Percentiles rank a stretch among this genome's conserved stretches.
Evolutionary conservation across 768 basidiomycete genomes (phyloP).

Genomic region (Lentinula sp.): DNA sequence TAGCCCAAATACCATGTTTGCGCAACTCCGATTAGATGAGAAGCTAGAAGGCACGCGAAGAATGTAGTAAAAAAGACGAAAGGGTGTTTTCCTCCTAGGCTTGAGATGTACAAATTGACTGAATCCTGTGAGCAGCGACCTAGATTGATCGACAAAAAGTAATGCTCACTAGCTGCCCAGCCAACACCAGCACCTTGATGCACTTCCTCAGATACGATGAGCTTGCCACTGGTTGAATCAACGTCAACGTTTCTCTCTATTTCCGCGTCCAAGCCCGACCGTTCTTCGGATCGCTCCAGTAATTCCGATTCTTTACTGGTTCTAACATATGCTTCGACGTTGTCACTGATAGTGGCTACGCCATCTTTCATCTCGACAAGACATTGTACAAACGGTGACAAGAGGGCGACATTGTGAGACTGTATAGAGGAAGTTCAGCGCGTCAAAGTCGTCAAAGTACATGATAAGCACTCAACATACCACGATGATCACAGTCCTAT

Average conservation of each 20-base stretch:
- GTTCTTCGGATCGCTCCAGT: background rate
- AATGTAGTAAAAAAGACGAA: constrained; percentile 9
- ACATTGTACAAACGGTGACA: constrained; percentile 15
- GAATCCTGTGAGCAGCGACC: background rate
- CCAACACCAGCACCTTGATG: constrained; percentile 34
- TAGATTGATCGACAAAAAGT: background rate
- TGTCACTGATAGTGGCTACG: constrained; percentile 20
- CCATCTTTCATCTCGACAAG: constrained; percentile 37
- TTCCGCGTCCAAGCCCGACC: background rate
- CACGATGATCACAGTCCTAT: constrained; percentile 48
- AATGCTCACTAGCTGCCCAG: constrained; percentile 24
- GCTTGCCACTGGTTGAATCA: constrained; percentile 27
- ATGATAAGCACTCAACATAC: constrained; percentile 20
- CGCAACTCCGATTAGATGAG: constrained; percentile 11
- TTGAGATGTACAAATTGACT: constrained; percentile 14
- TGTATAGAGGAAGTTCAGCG: constrained; percentile 4
- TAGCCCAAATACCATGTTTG: constrained; percentile 29
- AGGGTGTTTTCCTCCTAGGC: constrained; percentile 11
- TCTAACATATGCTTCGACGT: background rate
- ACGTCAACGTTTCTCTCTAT: constrained; percentile 8
- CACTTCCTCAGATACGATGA: constrained; percentile 41
- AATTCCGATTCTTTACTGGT: background rate
- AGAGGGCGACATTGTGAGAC: constrained; percentile 27
- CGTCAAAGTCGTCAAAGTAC: background rate
- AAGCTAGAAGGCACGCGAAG: constrained; percentile 8